Evolutionary conservation across 148 eudicot species (phyloP), one percentile per base, ranked within the genome.

Genomic region (Spergularia bocconei): DNA sequence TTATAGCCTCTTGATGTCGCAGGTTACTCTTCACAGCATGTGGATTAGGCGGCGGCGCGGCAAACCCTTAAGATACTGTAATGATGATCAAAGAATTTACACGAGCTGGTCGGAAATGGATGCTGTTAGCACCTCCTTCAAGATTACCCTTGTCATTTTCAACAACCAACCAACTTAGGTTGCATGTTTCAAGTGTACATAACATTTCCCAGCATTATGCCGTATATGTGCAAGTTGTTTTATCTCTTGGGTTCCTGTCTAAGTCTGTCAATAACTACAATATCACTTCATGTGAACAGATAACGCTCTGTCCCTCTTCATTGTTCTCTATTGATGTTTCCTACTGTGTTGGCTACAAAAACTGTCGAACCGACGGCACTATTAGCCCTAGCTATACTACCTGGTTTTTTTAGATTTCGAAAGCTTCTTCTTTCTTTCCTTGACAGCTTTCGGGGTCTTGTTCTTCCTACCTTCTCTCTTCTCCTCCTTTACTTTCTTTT

Each of bases 401-500:
- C 88, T 82, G 60, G 88, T 85, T 59, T 85, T 85, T n/a, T 75
- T 81, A 52, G 98, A 88, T 80, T 95, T 95, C 0, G 98, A 86
- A 82, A 95, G 79, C 85, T 92, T 95, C 81, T 92, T 91, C 90
- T 92, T 95, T 76, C 91, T 89, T 82, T 95, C 92, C 86, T 95
- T 95, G 57, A 83, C 76, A 4, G 97, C 94, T 81, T 95, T 92
- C 0, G 97, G 94, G 50, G 85, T 77, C 81, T 95, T 95, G 47
- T 76, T 89, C 85, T 95, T 92, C 55, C 99, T 85, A 23, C 94
- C 82, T 75, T 95, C 97, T 77, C 96, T 88, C 83, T 95, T 89
- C 84, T 91, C 96, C 84, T 95, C 97, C 84, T 92, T 95, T 1
- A 92, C 99, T 69, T 95, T 92, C 88, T 91, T 95, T 90, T 95